Conservation (phyloP, 345 rosid genomes). For the Arabis alpina region DNA sequence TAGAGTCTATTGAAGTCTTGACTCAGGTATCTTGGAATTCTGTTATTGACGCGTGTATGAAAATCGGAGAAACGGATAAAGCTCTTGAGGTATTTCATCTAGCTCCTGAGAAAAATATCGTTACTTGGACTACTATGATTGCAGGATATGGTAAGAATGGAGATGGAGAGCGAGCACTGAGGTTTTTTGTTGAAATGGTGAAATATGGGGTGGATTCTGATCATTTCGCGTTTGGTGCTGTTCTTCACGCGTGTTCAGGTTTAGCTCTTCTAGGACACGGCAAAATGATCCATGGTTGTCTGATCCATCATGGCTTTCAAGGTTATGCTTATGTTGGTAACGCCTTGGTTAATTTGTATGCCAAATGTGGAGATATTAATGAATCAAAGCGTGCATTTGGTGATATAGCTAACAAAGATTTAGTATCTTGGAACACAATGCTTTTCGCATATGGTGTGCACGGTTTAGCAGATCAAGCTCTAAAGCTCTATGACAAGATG, state of each 20-base stretch:
- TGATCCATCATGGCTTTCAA: slow-evolving; percentile 59
- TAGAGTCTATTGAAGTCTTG: slow-evolving; percentile 50
- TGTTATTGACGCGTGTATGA: slow-evolving; percentile 71
- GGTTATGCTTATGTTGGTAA: slow-evolving; percentile 66
- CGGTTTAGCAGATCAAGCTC: slow-evolving; percentile 61
- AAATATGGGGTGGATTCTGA: slow-evolving; percentile 47
- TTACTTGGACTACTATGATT: slow-evolving; percentile 81
- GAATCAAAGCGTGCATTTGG: slow-evolving; percentile 56
- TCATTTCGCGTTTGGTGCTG: slow-evolving; percentile 64
- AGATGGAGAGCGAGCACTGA: slow-evolving; percentile 61
- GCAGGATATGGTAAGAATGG: slow-evolving; percentile 67
- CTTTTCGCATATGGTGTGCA: slow-evolving; percentile 74
- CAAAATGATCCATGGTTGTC: slow-evolving; percentile 68
- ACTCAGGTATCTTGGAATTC: slow-evolving; percentile 77
- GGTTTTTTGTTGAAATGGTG: slow-evolving; percentile 57
- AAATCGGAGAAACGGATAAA: slow-evolving; percentile 54
- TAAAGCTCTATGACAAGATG: slow-evolving; percentile 62
- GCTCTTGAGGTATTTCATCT: slow-evolving; percentile 54
- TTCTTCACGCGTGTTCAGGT: slow-evolving; percentile 73
- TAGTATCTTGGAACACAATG: slow-evolving; percentile 80
- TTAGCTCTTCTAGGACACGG: slow-evolving; percentile 65
- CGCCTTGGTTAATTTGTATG: slow-evolving; percentile 77
- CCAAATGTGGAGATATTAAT: slow-evolving; percentile 67
- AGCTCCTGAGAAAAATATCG: slow-evolving; percentile 60
- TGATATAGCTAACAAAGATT: slow-evolving; percentile 60